phyloP scores from a whole-genome alignment of 108 stramenopile species.

The Stephanodiscus minutulus region DNA sequence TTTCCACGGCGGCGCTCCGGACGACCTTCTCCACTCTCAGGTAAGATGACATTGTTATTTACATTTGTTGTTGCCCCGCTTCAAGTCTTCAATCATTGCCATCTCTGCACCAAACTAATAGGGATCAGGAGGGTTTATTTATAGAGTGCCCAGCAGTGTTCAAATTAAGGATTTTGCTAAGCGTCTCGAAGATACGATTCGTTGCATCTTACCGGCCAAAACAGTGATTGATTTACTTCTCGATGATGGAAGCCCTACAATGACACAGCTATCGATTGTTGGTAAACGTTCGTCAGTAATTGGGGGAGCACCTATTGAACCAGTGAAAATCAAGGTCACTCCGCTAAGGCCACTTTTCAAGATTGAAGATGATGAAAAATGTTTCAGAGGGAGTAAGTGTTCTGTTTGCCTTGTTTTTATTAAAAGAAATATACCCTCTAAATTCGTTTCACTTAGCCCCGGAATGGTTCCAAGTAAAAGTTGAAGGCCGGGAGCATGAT shows the following conservation, averaged over 20 bases:
- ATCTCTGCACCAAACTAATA: not conserved
- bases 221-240: constrained; percentile 83
- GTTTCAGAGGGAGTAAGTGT: constrained; percentile 75
- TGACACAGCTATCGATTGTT: constrained; percentile 19
- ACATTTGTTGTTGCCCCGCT: not conserved
- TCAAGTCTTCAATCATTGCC: constrained; percentile 1
- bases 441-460: constrained; percentile 15
- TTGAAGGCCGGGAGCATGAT: constrained; percentile 33
- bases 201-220: constrained; percentile 78
- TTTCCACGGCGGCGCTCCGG: constrained; percentile 91
- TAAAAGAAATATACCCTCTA: not conserved
- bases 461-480: constrained; percentile 52
- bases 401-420: not conserved
- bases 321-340: constrained; percentile 83
- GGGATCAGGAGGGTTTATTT: constrained; percentile 65
- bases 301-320: constrained; percentile 70
- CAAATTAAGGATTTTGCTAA: constrained; percentile 74
- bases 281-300: constrained; percentile 43
- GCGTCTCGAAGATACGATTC: constrained; percentile 62
- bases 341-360: constrained; percentile 75
- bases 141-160: constrained; percentile 66
- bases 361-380: constrained; percentile 47
- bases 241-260: constrained; percentile 73
- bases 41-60: constrained; percentile 9
- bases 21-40: constrained; percentile 77